These are phyloP conservation scores for Corrigiola litoralis DNA, from an alignment of 179 eudicot species.

Conservation along the genomic window DNA sequence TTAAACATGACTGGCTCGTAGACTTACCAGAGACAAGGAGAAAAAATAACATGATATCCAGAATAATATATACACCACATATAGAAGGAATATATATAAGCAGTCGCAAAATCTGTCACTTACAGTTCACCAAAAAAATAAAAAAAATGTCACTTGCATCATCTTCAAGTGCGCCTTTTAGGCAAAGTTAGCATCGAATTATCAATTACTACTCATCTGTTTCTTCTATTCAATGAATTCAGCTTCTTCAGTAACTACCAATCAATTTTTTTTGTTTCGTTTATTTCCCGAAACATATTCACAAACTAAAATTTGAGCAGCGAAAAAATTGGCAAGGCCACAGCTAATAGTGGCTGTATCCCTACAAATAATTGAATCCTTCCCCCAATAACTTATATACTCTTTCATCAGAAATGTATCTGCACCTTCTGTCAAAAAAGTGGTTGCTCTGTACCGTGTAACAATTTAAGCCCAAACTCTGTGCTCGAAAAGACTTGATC, in stretches of 20 bases:
- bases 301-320: conserved; percentile 18
- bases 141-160: too few relatives aligned
- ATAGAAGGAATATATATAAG: not conserved
- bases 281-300: conserved; percentile 20
- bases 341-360: conserved; percentile 17
- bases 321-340: not conserved
- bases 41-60: too few relatives aligned
- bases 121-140: too few relatives aligned
- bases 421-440: conserved; percentile 17
- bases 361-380: conserved; percentile 29
- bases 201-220: not conserved
- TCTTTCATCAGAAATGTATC: conserved; percentile 12
- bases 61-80: not conserved
- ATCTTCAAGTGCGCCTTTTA: not conserved
- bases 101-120: not conserved
- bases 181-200: not conserved
- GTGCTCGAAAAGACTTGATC: conserved; percentile 11
- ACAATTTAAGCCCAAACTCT: conserved; percentile 9
- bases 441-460: conserved; percentile 10
- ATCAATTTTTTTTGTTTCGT: not conserved
- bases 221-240: conserved; percentile 3
- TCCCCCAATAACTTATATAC: conserved; percentile 20
- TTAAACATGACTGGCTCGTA: too few relatives aligned
- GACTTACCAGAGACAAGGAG: too few relatives aligned
- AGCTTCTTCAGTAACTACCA: not conserved